phyloP scores from a whole-genome alignment of 345 rosid genomes.

The Lepidium didymum region DNA sequence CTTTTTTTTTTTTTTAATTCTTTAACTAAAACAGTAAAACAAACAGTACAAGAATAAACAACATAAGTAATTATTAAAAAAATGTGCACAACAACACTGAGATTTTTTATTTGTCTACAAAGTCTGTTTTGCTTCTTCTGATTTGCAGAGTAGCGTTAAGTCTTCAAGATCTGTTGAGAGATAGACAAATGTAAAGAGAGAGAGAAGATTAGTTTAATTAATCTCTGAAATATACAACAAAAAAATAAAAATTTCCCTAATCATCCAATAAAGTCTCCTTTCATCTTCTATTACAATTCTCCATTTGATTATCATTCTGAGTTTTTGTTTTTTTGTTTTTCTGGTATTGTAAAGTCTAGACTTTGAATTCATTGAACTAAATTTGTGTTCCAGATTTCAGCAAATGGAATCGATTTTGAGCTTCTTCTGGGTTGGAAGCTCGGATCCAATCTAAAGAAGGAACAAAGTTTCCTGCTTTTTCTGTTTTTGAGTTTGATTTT shows the following conservation, averaged over 20 bases:
- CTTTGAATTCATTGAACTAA: neutral
- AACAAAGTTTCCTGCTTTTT: neutral
- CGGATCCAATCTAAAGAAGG: constrained; percentile 10
- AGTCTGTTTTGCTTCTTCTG: constrained; percentile 18
- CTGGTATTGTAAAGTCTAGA: neutral
- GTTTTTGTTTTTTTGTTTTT: neutral
- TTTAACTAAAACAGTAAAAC: constrained; percentile 5
- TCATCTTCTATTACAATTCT: neutral
- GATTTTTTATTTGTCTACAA: constrained; percentile 19
- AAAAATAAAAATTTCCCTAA: neutral
- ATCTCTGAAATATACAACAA: neutral
- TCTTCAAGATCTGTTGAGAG: neutral
- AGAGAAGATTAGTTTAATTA: neutral
- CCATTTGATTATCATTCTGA: neutral
- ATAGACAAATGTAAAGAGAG: neutral
- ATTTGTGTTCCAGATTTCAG: neutral
- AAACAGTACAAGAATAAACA: constrained; percentile 12
- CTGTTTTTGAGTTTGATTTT: neutral
- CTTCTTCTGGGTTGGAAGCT: neutral
- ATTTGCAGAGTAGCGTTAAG: constrained; percentile 15
- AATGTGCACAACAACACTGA: constrained; percentile 12
- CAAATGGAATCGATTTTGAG: constrained; percentile 2
- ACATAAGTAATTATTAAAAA: neutral
- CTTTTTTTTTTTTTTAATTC: neutral
- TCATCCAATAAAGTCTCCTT: constrained; percentile 12